Evolutionary conservation across 257 asterid species (phyloP).

Genomic region (Osmanthus fragrans): DNA sequence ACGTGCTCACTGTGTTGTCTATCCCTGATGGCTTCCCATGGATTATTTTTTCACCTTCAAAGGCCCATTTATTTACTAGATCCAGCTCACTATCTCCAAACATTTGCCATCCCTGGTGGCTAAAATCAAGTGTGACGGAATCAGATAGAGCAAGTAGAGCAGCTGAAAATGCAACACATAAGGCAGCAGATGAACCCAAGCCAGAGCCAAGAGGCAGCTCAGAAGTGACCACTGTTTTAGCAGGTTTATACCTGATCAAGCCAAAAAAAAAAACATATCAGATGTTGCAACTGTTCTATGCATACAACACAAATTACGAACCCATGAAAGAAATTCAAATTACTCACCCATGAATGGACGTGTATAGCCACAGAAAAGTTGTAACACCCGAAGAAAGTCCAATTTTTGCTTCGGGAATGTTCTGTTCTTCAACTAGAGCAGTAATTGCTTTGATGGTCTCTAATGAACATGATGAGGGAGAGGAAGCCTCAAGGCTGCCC

Average conservation of each 20-base stretch:
- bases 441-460: conserved; percentile 73
- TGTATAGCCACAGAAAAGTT: conserved; percentile 88
- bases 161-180: conserved; percentile 86
- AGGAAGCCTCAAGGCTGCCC: conserved; percentile 45
- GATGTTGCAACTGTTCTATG: conserved; percentile 14
- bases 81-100: conserved; percentile 74
- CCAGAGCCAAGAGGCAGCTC: conserved; percentile 98
- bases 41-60: conserved; percentile 91
- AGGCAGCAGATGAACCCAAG: conserved; percentile 96
- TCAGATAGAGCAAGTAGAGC: conserved; percentile 81
- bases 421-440: conserved; percentile 68
- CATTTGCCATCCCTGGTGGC: conserved; percentile 89
- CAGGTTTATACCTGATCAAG: conserved; percentile 74
- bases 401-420: conserved; percentile 61
- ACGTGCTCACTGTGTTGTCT: conserved; percentile 97
- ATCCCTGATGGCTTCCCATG: conserved; percentile 99
- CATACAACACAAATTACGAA: conserved; percentile 4
- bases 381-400: conserved; percentile 83
- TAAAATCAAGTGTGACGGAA: conserved; percentile 59
- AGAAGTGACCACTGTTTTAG: conserved; percentile 71
- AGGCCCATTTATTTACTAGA: conserved; percentile 92
- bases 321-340: neutral
- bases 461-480: conserved; percentile 73
- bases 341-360: conserved; percentile 77
- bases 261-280: conserved; percentile 22